Base-by-base conservation (phyloP, 495 filamentous ascomycete species). In the Penicillium paxilli region DNA sequence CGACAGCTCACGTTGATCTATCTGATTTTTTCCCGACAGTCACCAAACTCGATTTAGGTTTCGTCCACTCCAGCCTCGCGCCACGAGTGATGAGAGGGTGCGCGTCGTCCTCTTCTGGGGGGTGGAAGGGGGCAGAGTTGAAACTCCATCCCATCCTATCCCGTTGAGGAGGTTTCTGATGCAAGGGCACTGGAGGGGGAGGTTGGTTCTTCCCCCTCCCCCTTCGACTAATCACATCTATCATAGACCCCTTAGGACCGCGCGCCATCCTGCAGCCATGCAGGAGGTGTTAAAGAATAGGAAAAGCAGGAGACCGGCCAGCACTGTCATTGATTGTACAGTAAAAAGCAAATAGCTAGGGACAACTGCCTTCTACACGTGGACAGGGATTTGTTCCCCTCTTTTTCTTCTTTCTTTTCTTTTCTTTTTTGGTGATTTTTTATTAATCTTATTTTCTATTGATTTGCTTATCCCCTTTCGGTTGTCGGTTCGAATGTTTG, bases 1-100 rank as follows among this genome's bases (percentile, higher is more conserved):
- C 63, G 63, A 73, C 54, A 63, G 57, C 66, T 69, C 68, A 63
- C 54, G 61, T 57, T 66, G 70, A 73, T 65, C 62, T 58, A 68
- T 73, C 68, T 58, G 58, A 60, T 63, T 52, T 47, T 38, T 51
- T 55, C 40, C 52, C 32, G 45, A 51, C 38, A 32, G 53, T 55
- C 52, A 50, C 35, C 51, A 55, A 40, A 40, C 25, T 20, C 37
- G n/a, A 28, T 45, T 49, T 49, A 33, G 32, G 30, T 47, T 54
- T 49, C 30, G 4, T 22, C 47, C 17, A 5, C 35, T 38, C 51
- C 47, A 55, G 42, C 47, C 35, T 54, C 45, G 33, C 52, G 42
- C 51, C 42, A 42, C 40, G 40, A 42, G 32, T 50, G 32, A 42
- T 20, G 40, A 42, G 32, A 52, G 32, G 22, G 52, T 53, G 53